Conservation (phyloP, 345 rosid species). For the Viola odorata region DNA sequence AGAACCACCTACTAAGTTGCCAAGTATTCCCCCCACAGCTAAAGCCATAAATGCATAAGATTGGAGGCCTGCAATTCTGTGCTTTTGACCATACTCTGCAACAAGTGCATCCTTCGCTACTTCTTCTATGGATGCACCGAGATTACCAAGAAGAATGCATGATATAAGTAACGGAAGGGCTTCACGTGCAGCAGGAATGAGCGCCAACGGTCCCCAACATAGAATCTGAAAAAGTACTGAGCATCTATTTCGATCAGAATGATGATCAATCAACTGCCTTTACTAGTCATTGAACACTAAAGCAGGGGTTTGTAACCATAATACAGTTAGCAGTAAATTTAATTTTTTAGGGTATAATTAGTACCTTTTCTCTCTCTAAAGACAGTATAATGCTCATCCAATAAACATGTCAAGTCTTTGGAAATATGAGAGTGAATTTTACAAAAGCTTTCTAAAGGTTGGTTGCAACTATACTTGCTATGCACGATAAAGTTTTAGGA, state of each 20-base stretch:
- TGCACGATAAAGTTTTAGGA: no score
- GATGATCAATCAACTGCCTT: constrained; percentile 2
- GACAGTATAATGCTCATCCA: neutral
- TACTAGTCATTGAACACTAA: neutral
- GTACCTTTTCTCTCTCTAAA: neutral
- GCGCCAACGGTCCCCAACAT: constrained; percentile 77
- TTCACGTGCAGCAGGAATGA: constrained; percentile 47
- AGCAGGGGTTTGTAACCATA: neutral
- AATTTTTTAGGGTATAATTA: neutral
- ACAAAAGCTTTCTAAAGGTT: no score
- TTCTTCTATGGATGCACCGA: constrained; percentile 81
- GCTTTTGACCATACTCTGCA: constrained; percentile 71
- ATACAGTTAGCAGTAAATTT: neutral
- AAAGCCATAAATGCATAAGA: constrained; percentile 84
- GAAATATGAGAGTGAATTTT: no score
- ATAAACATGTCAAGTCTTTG: no score
- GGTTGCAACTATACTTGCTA: no score
- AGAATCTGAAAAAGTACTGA: constrained; percentile 70
- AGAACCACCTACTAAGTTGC: constrained; percentile 75
- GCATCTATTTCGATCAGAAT: constrained; percentile 10
- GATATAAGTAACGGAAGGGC: constrained; percentile 63
- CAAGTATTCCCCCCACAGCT: constrained; percentile 76
- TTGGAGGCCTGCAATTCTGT: constrained; percentile 50
- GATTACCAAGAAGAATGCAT: constrained; percentile 62
- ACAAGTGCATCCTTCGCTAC: constrained; percentile 89